Evolutionary conservation across 139 green algal genomes (phyloP).

Genomic region (Bryopsis sp.): DNA sequence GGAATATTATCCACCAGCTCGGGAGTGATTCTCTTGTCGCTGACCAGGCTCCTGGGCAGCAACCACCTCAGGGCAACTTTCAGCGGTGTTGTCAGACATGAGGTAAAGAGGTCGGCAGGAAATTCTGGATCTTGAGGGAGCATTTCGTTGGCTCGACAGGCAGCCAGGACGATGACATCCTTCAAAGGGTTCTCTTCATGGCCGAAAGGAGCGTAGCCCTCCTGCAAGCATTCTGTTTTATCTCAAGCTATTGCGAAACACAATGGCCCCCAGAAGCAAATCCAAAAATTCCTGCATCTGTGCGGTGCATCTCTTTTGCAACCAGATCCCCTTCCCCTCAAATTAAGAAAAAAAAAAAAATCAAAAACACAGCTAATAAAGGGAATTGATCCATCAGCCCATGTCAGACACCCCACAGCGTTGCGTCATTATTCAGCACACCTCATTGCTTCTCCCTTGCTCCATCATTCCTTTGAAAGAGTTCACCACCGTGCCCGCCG

Average conservation of each 20-base stretch:
- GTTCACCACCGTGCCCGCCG: slow-evolving; percentile 83
- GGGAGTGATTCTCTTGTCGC: slow-evolving; percentile 20
- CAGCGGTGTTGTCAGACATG: slow-evolving; percentile 97
- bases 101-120: slow-evolving; percentile 93
- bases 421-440: background rate
- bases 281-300: too few species aligned
- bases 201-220: background rate
- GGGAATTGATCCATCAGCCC: background rate
- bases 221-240: too few species aligned
- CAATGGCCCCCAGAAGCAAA: too few species aligned
- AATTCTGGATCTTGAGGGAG: slow-evolving; percentile 81
- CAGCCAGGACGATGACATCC: slow-evolving; percentile 86
- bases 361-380: background rate
- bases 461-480: slow-evolving; percentile 54
- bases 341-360: background rate
- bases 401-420: background rate
- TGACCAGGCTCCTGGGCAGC: slow-evolving; percentile 10
- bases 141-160: slow-evolving; percentile 77
- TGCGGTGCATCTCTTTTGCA: too few species aligned
- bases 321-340: background rate
- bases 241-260: too few species aligned
- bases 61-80: slow-evolving; percentile 40
- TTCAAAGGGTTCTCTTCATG: slow-evolving; percentile 33
- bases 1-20: slow-evolving; percentile 54
- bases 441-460: slow-evolving; percentile 13